Percentiles rank a stretch among this genome's conserved stretches.
phyloP scores from a whole-genome alignment of 495 filamentous ascomycete species.

The Penicillium steckii region DNA sequence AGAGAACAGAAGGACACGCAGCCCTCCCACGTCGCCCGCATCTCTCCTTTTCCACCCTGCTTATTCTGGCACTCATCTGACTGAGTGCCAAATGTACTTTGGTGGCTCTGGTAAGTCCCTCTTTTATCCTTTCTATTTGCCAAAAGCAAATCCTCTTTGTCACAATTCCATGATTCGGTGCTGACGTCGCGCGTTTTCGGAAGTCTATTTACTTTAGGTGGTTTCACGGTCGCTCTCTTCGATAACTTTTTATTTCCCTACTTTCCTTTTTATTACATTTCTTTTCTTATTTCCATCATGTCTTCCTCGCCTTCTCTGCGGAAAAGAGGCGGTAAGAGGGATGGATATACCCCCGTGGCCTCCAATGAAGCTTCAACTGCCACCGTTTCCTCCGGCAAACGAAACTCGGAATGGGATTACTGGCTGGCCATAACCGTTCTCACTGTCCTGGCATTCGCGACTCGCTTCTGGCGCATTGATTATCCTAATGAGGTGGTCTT shows the following conservation, averaged over 20 bases:
- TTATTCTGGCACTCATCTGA: constrained; percentile 9
- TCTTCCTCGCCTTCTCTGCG: constrained; percentile 47
- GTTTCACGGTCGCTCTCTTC: constrained; percentile 36
- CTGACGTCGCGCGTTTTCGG: constrained; percentile 11
- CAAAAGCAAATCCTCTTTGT: not conserved
- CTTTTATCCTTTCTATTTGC: not conserved
- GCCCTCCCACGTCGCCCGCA: constrained; percentile 3
- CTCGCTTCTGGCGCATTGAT: constrained; percentile 90
- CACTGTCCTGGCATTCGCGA: constrained; percentile 81
- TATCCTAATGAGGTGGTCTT: constrained; percentile 98
- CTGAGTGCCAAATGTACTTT: constrained; percentile 28
- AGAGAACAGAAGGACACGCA: constrained; percentile 17
- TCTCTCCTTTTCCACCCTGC: not conserved
- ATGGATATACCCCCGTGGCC: constrained; percentile 29
- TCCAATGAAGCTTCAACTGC: constrained; percentile 29
- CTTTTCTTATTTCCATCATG: constrained; percentile 24
- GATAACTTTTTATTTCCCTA: constrained; percentile 5
- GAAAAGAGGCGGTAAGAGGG: constrained; percentile 52
- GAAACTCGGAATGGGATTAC: constrained; percentile 73
- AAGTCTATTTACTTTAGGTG: constrained; percentile 38
- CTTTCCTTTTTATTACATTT: constrained; percentile 16
- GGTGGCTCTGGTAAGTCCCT: constrained; percentile 27
- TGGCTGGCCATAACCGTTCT: constrained; percentile 75
- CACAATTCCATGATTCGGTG: not conserved
- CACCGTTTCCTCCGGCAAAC: constrained; percentile 23